Evolutionary conservation across 441 rosid species (phyloP).

Genomic region (Pelargonium myrrhifolium): DNA sequence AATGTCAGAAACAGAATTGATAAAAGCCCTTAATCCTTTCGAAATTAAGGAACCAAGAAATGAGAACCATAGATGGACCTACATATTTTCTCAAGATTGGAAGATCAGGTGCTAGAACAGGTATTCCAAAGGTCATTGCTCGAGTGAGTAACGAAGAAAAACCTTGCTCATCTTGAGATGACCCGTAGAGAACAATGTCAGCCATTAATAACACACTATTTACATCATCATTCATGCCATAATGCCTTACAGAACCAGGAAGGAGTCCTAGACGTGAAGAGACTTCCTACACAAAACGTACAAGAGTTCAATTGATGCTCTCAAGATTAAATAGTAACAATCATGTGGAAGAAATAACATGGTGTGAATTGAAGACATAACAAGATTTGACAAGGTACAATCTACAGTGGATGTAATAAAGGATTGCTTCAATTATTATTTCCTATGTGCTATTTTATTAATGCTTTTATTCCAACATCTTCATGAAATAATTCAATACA

Average conservation of each 20-base stretch:
- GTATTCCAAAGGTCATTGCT: slow-evolving; percentile 87
- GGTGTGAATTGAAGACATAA: slow-evolving; percentile 4
- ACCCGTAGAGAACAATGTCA: slow-evolving; percentile 82
- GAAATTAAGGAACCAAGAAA: slow-evolving; percentile 17
- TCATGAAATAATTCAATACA: not conserved
- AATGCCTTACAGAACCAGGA: slow-evolving; percentile 60
- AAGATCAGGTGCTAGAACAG: slow-evolving; percentile 68
- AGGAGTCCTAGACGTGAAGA: slow-evolving; percentile 69
- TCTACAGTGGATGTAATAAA: not conserved
- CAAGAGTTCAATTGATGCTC: slow-evolving; percentile 13
- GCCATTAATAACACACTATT: slow-evolving; percentile 66
- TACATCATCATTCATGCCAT: slow-evolving; percentile 70
- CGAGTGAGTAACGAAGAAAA: slow-evolving; percentile 78
- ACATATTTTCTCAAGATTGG: slow-evolving; percentile 76
- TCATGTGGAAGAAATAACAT: not conserved
- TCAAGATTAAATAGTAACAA: slow-evolving; percentile 1
- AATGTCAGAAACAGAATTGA: slow-evolving; percentile 1
- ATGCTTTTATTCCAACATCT: not conserved
- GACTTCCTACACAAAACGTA: slow-evolving; percentile 48
- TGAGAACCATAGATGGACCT: slow-evolving; percentile 25
- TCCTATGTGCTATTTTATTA: not conserved
- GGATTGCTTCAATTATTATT: not conserved
- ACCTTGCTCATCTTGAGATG: slow-evolving; percentile 92
- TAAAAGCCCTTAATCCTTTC: slow-evolving; percentile 16
- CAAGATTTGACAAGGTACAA: slow-evolving; percentile 5